Evolutionary conservation across 1,284 basidiomycete genomes (phyloP).

Genomic region (Inonotus obliquus): DNA sequence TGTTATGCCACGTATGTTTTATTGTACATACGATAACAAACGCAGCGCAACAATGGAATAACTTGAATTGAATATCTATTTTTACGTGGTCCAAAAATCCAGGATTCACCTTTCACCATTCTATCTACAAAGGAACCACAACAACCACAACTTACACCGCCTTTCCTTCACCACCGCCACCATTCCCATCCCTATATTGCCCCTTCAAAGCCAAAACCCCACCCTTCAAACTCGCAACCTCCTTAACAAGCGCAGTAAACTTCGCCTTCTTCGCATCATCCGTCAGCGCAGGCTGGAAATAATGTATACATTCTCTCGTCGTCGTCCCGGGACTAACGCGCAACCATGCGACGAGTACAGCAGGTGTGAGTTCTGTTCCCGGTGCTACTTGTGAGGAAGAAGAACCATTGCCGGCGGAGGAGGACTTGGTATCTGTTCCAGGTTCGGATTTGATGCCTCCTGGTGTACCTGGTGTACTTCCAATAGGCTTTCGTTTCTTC

Average conservation of each 20-base stretch:
- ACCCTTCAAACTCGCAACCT: slow-evolving; percentile 65
- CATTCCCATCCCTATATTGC: slow-evolving; percentile 10
- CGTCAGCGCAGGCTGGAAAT: slow-evolving; percentile 70
- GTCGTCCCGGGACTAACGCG: slow-evolving; percentile 56
- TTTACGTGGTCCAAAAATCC: not conserved
- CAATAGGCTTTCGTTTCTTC: slow-evolving; percentile 63
- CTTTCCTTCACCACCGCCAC: not conserved
- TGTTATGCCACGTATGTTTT: no score
- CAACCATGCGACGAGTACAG: slow-evolving; percentile 69
- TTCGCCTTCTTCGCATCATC: slow-evolving; percentile 61
- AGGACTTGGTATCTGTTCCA: not conserved
- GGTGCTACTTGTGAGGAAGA: slow-evolving; percentile 33
- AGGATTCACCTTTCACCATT: not conserved
- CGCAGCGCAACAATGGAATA: no score
- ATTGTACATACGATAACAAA: no score
- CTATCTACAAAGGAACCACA: not conserved
- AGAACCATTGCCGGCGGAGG: slow-evolving; percentile 28
- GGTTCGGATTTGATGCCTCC: not conserved
- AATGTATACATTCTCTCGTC: slow-evolving; percentile 70
- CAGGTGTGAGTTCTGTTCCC: slow-evolving; percentile 47
- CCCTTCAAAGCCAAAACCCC: slow-evolving; percentile 52
- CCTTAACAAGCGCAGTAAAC: slow-evolving; percentile 73
- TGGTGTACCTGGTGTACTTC: slow-evolving; percentile 11
- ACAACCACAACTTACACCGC: not conserved
- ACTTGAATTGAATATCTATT: not conserved